These are phyloP conservation scores for Apostasia ramifera DNA, from an alignment of 106 monocot genomes.

Conservation along the genomic window DNA sequence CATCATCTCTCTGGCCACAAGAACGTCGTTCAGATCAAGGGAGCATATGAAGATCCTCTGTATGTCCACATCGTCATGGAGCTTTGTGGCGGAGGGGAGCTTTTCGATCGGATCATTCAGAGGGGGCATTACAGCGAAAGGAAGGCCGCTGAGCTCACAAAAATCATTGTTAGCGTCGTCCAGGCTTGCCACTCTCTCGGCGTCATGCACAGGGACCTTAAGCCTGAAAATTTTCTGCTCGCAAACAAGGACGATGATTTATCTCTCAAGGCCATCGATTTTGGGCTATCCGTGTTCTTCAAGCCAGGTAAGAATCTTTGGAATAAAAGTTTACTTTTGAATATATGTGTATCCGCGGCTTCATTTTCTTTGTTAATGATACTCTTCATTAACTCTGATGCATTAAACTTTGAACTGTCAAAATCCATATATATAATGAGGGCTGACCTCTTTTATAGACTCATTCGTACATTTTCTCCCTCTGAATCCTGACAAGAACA, in stretches of 20 bases:
- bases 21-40: conserved; percentile 55
- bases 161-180: conserved; percentile 48
- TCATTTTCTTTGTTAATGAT: background rate
- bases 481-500: too few relatives aligned
- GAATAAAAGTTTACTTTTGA: background rate
- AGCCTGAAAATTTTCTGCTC: conserved; percentile 68
- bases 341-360: background rate
- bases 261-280: conserved; percentile 65
- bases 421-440: too few relatives aligned
- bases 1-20: conserved; percentile 58
- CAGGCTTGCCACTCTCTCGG: conserved; percentile 63
- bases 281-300: conserved; percentile 72
- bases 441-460: too few relatives aligned
- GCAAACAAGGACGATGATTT: conserved; percentile 43
- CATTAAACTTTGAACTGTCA: too few relatives aligned
- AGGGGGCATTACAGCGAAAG: conserved; percentile 55
- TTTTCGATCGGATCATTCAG: conserved; percentile 63
- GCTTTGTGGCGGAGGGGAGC: conserved; percentile 54
- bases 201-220: conserved; percentile 69
- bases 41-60: conserved; percentile 48
- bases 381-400: background rate
- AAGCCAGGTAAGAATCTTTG: conserved; percentile 35
- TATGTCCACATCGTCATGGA: conserved; percentile 73
- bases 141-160: conserved; percentile 52
- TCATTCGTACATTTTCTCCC: too few relatives aligned